phyloP scores from a whole-genome alignment of 129 eudicot genomes.

The Mikania micrantha region DNA sequence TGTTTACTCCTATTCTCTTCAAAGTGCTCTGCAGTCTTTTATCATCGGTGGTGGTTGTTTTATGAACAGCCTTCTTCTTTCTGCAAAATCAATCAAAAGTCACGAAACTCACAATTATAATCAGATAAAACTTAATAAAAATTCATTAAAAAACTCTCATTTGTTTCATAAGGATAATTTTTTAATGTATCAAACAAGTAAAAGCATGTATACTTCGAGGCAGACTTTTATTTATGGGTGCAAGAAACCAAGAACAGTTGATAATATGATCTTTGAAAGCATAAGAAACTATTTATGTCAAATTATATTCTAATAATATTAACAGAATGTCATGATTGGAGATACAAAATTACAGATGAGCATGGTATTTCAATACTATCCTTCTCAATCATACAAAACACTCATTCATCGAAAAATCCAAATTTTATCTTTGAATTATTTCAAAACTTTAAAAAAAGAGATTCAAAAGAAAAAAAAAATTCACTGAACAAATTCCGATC shows the following conservation, averaged over 20 bases:
- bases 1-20: constrained; percentile 73
- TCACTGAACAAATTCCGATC: too few relatives aligned
- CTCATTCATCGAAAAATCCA: too few relatives aligned
- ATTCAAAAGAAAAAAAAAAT: too few relatives aligned
- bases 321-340: too few relatives aligned
- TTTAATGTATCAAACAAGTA: not conserved
- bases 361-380: too few relatives aligned
- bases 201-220: not conserved
- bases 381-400: too few relatives aligned
- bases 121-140: not conserved
- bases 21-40: constrained; percentile 73
- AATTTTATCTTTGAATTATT: not conserved
- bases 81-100: constrained; percentile 18
- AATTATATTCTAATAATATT: too few relatives aligned
- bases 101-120: not conserved
- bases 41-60: constrained; percentile 76
- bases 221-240: too few relatives aligned
- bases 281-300: too few relatives aligned
- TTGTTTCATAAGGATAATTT: not conserved
- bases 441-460: not conserved
- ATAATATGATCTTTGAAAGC: too few relatives aligned
- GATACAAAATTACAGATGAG: too few relatives aligned
- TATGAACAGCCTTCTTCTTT: constrained; percentile 91
- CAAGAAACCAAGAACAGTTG: too few relatives aligned
- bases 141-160: not conserved